phyloP scores from a whole-genome alignment of 2,329 filamentous ascomycete genomes.

The Trichoderma koningii region DNA sequence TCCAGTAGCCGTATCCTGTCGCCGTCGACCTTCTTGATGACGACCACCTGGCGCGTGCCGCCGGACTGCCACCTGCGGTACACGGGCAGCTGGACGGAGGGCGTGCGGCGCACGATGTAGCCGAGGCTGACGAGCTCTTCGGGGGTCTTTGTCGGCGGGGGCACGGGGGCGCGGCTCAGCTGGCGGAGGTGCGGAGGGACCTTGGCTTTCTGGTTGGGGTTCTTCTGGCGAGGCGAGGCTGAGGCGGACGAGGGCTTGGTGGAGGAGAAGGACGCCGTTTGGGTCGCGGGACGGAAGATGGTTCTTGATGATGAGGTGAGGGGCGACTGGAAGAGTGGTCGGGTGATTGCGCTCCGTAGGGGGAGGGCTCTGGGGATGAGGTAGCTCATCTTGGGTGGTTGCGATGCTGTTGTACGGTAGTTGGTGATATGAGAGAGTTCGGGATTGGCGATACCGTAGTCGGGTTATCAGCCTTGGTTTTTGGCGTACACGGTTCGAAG shows the following conservation, averaged over 20 bases:
- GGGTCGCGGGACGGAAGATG: slow-evolving; percentile 29
- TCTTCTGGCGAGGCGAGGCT: slow-evolving; percentile 31
- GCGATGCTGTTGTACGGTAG: neutral
- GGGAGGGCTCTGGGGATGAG: slow-evolving; percentile 34
- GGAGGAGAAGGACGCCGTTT: slow-evolving; percentile 30
- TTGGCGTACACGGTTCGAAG: neutral
- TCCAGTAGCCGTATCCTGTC: slow-evolving; percentile 63
- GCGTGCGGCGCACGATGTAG: slow-evolving; percentile 74
- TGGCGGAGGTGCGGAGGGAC: slow-evolving; percentile 34
- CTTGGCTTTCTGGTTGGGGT: slow-evolving; percentile 35
- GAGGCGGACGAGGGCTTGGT: slow-evolving; percentile 31
- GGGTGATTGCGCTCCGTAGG: slow-evolving; percentile 29
- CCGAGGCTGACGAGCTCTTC: slow-evolving; percentile 43
- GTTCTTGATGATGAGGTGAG: slow-evolving; percentile 27
- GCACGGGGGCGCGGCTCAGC: slow-evolving; percentile 35
- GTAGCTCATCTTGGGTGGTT: slow-evolving; percentile 34
- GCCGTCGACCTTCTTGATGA: slow-evolving; percentile 78
- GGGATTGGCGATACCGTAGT: neutral
- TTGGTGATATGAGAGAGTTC: neutral
- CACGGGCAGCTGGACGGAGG: slow-evolving; percentile 70
- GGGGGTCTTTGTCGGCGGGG: slow-evolving; percentile 38
- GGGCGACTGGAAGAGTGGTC: slow-evolving; percentile 4
- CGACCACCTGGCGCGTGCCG: slow-evolving; percentile 72
- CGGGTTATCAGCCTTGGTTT: neutral
- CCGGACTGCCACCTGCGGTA: slow-evolving; percentile 75